Evolutionary conservation across 768 basidiomycete species (phyloP).

Genomic region (Coprinellus micaceus): DNA sequence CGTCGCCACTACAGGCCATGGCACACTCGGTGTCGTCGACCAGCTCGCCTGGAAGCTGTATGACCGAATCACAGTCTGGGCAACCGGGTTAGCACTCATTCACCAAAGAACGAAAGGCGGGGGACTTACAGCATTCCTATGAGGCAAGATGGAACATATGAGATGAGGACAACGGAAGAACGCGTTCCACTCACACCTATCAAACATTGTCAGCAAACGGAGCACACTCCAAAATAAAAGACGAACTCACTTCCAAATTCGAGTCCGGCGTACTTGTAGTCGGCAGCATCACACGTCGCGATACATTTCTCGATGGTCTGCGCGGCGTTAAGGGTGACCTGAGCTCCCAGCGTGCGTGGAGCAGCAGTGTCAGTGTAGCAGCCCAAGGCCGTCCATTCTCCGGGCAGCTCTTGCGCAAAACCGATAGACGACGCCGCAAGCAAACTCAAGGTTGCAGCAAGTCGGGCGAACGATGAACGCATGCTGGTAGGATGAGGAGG

Average conservation of each 20-base stretch:
- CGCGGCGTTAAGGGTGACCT: conserved; percentile 37
- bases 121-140: conserved; percentile 41
- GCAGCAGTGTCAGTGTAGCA: conserved; percentile 33
- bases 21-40: conserved; percentile 47
- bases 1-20: conserved; percentile 51
- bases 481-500: neutral
- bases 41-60: conserved; percentile 45
- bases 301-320: conserved; percentile 54
- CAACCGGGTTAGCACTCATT: neutral
- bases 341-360: conserved; percentile 50
- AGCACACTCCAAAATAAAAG: neutral
- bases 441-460: neutral
- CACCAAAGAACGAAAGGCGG: neutral
- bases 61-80: conserved; percentile 57
- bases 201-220: neutral
- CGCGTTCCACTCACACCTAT: conserved; percentile 3
- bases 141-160: neutral
- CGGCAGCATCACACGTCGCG: conserved; percentile 29
- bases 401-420: neutral
- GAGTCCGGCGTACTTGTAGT: conserved; percentile 56
- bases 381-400: conserved; percentile 8
- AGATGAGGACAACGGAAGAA: neutral
- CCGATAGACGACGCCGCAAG: neutral
- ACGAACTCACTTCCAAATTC: conserved; percentile 50
- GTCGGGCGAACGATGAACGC: neutral